Base-by-base conservation (phyloP, 495 filamentous ascomycete genomes). In the Penicillium flavigenum region DNA sequence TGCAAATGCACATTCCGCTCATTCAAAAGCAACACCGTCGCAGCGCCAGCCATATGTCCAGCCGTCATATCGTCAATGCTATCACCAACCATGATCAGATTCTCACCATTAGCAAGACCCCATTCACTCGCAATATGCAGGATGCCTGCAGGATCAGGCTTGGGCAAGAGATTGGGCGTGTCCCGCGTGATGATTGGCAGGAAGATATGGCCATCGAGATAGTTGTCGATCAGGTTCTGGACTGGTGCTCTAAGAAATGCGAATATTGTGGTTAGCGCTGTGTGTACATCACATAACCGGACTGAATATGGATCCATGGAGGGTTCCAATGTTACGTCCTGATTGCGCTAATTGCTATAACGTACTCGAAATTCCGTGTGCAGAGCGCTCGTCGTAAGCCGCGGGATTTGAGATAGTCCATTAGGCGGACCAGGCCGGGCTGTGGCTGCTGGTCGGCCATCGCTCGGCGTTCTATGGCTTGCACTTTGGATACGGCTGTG, bases 31-130 rank as follows among this genome's bases (percentile, higher is more conserved):
- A 98, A 70, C 47, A 96, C 91, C 5, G 94, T 97, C 24, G 90
- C 91, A 9, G 92, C 89, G 4, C 93, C 93, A 10, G 94, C 94
- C 44, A 76, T 78, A 60, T 87, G 82, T 0, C 94, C 94, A 7
- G 94, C 89, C 20, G 88, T 91, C 83, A 98, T 92, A 69, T 98
- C 94, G 66, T 98, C 94, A 51, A 95, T 82, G 51, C 87, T 91
- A 66, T 98, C 93, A 7, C 93, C 93, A 12, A 92, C 83, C 85
- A 81, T 86, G 46, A 84, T 83, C 66, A 87, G 34, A 47, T 70
- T 76, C 44, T 76, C 68, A 4, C 68, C 58, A 54, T 85, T 75
- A 4, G 75, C 62, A 29, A 92, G 68, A 0, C 81, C 84, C 92
- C 92, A 97, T 51, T 75, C 69, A 44, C 76, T 74, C 0, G 91